A percentile compares a stretch with the other conserved stretches of the same genome.
Conservation (phyloP, 2,329 filamentous ascomycete species). For the Aspergillus bombycis region DNA sequence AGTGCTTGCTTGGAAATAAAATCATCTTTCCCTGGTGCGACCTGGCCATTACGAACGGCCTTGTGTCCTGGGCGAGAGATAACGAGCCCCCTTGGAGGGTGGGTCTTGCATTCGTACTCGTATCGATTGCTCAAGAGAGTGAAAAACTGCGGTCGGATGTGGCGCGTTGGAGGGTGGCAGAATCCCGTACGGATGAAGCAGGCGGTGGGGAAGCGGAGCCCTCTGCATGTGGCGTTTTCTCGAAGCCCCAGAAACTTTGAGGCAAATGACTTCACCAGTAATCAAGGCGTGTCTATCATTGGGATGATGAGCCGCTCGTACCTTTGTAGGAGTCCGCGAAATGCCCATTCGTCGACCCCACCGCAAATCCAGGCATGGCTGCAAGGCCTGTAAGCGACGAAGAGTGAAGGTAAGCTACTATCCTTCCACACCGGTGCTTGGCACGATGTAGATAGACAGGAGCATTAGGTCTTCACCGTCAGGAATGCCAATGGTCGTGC, state of each 20-base stretch:
- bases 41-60: not conserved
- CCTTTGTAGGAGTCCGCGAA: not conserved
- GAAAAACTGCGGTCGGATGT: not conserved
- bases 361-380: slow-evolving; percentile 29
- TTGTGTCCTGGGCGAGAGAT: not conserved
- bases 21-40: not conserved
- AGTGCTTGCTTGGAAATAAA: not conserved
- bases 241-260: not conserved
- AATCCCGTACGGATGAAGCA: accelerated
- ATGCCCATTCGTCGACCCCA: slow-evolving; percentile 11
- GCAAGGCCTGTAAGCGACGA: slow-evolving; percentile 26
- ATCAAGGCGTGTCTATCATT: not conserved
- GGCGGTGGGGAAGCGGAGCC: not conserved
- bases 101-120: not conserved
- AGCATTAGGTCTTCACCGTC: not conserved
- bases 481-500: not conserved
- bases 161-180: not conserved
- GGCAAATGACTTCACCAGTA: not conserved
- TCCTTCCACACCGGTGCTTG: not conserved
- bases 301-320: not conserved
- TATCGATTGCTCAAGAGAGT: not conserved
- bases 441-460: not conserved
- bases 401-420: slow-evolving; percentile 24
- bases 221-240: not conserved
- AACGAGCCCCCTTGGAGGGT: not conserved